These are phyloP conservation scores for Phytophthora litchii DNA, from an alignment of 352 stramenopile genomes.

Conservation along the genomic window DNA sequence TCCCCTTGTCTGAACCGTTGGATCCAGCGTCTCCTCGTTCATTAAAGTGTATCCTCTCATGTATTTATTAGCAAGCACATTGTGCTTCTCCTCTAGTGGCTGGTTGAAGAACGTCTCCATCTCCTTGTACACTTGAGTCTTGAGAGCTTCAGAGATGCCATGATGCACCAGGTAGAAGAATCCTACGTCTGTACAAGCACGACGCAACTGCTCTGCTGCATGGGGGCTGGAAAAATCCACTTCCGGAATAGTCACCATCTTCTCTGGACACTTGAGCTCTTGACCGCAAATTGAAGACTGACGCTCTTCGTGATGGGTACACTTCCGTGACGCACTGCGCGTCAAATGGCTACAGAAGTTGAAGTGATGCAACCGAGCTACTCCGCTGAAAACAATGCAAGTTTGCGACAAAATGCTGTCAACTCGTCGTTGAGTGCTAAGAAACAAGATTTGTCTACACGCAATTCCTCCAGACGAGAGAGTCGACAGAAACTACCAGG, in stretches of 20 bases:
- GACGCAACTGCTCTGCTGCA: conserved; percentile 51
- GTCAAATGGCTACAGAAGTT: not conserved
- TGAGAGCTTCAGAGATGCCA: conserved; percentile 40
- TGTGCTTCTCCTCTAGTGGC: conserved; percentile 51
- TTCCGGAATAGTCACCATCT: conserved; percentile 49
- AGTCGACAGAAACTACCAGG: conserved; percentile 34
- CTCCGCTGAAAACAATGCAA: conserved; percentile 46
- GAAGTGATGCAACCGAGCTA: conserved; percentile 9
- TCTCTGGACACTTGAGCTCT: not conserved
- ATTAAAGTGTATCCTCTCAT: conserved; percentile 78
- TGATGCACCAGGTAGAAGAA: conserved; percentile 80
- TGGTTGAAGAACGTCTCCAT: conserved; percentile 68
- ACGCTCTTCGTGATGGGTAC: not conserved
- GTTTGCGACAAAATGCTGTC: conserved; percentile 46
- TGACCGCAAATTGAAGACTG: not conserved
- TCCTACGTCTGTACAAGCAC: conserved; percentile 59
- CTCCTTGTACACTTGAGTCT: conserved; percentile 59
- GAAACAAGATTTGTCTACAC: conserved; percentile 61
- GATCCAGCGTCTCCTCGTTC: conserved; percentile 79
- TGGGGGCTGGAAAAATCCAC: conserved; percentile 55
- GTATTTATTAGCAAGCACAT: conserved; percentile 71
- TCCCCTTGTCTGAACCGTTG: conserved; percentile 52
- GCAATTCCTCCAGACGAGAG: conserved; percentile 35
- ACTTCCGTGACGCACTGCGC: not conserved
- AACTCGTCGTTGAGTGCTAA: conserved; percentile 40